These are phyloP conservation scores for Apium graveolens DNA, from an alignment of 129 eudicot genomes.

Conservation along the genomic window DNA sequence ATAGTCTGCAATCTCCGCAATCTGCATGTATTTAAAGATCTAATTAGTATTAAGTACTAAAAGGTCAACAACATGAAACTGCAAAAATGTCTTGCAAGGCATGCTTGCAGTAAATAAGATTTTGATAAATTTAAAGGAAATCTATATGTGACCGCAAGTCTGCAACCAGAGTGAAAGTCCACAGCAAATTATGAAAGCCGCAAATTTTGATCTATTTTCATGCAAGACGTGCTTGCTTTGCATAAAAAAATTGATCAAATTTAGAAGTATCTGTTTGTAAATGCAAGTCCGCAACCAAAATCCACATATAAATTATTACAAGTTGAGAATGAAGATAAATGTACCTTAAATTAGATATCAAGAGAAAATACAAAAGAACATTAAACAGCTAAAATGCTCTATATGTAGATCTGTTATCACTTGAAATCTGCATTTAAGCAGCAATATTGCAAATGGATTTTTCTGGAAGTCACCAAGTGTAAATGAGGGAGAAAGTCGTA, in stretches of 20 bases:
- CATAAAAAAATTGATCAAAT: no score
- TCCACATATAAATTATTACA: no score
- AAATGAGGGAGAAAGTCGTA: no score
- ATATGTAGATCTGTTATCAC: background rate
- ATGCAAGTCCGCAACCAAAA: no score
- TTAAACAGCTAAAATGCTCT: background rate
- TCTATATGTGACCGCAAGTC: background rate
- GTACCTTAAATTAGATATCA: background rate
- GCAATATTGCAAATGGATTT: background rate
- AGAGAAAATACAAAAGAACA: background rate
- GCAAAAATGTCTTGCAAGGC: background rate
- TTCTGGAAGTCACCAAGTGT: background rate
- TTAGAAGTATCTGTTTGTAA: no score
- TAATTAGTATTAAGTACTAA: background rate
- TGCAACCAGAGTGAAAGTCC: background rate
- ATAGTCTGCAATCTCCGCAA: background rate
- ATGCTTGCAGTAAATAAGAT: background rate
- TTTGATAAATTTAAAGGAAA: background rate
- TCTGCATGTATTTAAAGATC: background rate
- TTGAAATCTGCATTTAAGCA: background rate
- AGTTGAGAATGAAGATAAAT: no score
- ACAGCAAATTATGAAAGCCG: background rate
- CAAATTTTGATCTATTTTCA: no score
- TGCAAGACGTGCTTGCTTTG: no score
- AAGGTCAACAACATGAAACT: background rate